Base-by-base conservation (phyloP, 108 stramenopile species). In the Conticribra guillardii region DNA sequence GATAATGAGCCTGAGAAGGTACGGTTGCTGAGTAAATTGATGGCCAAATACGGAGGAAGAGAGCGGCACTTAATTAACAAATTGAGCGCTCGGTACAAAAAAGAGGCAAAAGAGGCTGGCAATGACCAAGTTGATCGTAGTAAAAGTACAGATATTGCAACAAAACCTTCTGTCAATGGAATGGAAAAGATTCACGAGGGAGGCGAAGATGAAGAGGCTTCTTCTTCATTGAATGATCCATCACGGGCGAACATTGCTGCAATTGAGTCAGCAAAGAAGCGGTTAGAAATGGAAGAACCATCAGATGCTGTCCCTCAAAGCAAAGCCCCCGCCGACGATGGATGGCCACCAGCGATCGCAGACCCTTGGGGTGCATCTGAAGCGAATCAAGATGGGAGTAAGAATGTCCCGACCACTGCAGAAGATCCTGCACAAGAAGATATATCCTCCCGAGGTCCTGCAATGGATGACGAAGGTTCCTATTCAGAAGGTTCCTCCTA, bases 1-100 rank as follows among this genome's bases (percentile, higher is more conserved):
- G 79, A 90, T 60, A 85, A 94, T 68, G 92, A 94, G 73, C 92
- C 92, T 9, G 92, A 94, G 66, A 94, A 94, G 78, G 87, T 94
- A 8, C 74, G 89, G 11, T 71, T 94, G 50, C 60, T 94, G 27
- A 88, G 90, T 73, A 94, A 94, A 76, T 79, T 94, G 32, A 71
- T 94, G 76, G 88, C 88, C 0, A 94, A 94, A 60, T 94, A 94
- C 70, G 87, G 77, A 67, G 89, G 89, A 22, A 74, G 92, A 31
- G 92, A 94, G 65, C 87, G 89, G 52, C 93, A 94, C 67, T 77
- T 94, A 31, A 90, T 94, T 2, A 82, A 87, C 56, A 94, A 94
- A 63, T 74, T 94, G 31, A 85, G 81, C 46, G 93, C 89, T 8
- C 75, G 93, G 19, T 94, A 94, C 67, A 84, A 78, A 52, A 86